Base-by-base conservation (phyloP, 257 asterid species). In the Solanum etuberosum region DNA sequence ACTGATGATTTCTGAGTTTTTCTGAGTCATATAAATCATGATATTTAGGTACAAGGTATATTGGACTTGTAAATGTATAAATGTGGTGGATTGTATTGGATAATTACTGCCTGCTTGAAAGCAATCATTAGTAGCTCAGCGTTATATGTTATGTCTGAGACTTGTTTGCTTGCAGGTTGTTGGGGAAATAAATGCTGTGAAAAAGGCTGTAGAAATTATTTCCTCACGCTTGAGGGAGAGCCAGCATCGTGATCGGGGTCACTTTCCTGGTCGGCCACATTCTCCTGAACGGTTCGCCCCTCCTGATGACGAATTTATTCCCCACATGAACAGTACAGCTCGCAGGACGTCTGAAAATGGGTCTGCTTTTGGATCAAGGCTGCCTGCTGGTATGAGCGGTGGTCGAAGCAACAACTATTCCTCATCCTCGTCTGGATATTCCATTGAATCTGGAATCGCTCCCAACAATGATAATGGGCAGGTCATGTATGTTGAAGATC, bases 141-240 rank as follows among this genome's bases (percentile, higher is more conserved):
- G 3, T 46, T 80, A 46, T 80, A 38, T 18, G 25, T 80, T 80
- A 9, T 80, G 67, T 18, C 37, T 84, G 40, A 54, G 43, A 57
- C 21, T 89, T 84, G n/a, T 83, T 86, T 59, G 70, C 72, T 65
- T 86, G 27, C 93, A 95, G 98, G 94, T 95, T 72, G 96, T 94
- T n/a, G 99, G 99, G 88, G 98, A 94, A 78, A 88, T 86, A 86
- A 93, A 91, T 86, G 95, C 95, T 1, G 97, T 97, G 87, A 95
- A 95, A 91, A 90, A 90, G 89, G 98, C 99, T 65, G 74, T 97
- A 82, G 89, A 87, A 86, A 91, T 93, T 34, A 93, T 95, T 67
- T 94, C 99, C 40, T 91, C 97, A 27, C 98, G 98, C 67, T 91
- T 97, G 91, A 91, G 96, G 87, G 99, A 97, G 93, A 93, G 97